Percentiles rank a stretch among this genome's conserved stretches.
phyloP scores from a whole-genome alignment of 495 filamentous ascomycete genomes.

The Trichoderma erinaceum region DNA sequence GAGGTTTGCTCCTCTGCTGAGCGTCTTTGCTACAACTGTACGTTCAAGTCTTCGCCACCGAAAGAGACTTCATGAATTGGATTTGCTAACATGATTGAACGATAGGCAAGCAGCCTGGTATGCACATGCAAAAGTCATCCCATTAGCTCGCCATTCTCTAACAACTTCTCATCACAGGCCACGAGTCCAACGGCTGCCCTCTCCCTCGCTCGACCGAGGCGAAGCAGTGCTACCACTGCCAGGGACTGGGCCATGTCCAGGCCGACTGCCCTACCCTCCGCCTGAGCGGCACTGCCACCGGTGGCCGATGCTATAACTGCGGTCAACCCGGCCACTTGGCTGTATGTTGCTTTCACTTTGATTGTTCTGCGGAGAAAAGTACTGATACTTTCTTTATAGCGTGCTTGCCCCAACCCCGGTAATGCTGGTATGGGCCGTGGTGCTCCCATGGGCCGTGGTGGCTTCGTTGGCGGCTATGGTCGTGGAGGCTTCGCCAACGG shows the following conservation, averaged over 20 bases:
- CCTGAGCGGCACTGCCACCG: slow-evolving; percentile 68
- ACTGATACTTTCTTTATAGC: slow-evolving; percentile 38
- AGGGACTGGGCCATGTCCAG: slow-evolving; percentile 96
- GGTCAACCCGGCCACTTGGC: slow-evolving; percentile 85
- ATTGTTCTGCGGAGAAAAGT: not conserved
- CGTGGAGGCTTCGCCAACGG: slow-evolving; percentile 63
- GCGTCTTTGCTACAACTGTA: slow-evolving; percentile 99
- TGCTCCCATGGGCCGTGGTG: slow-evolving; percentile 58
- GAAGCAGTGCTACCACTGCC: slow-evolving; percentile 99
- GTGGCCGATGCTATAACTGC: slow-evolving; percentile 93
- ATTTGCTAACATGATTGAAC: slow-evolving; percentile 17
- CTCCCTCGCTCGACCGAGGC: slow-evolving; percentile 93
- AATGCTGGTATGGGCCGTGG: slow-evolving; percentile 57
- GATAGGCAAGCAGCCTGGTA: slow-evolving; percentile 81
- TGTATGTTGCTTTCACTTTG: slow-evolving; percentile 25
- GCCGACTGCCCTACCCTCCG: slow-evolving; percentile 97
- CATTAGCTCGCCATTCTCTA: slow-evolving; percentile 17
- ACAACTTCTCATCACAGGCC: slow-evolving; percentile 51
- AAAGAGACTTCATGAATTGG: slow-evolving; percentile 18
- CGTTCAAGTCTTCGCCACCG: slow-evolving; percentile 12
- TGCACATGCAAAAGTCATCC: slow-evolving; percentile 19
- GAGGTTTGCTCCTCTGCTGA: slow-evolving; percentile 96
- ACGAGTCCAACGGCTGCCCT: slow-evolving; percentile 96
- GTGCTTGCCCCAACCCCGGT: slow-evolving; percentile 73
- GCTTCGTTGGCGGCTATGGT: slow-evolving; percentile 56